A percentile compares a stretch with the other conserved stretches of the same genome.
These are phyloP conservation scores for Chimonanthus praecox DNA, from an alignment of 164 flowering plant species.

Conservation along the genomic window DNA sequence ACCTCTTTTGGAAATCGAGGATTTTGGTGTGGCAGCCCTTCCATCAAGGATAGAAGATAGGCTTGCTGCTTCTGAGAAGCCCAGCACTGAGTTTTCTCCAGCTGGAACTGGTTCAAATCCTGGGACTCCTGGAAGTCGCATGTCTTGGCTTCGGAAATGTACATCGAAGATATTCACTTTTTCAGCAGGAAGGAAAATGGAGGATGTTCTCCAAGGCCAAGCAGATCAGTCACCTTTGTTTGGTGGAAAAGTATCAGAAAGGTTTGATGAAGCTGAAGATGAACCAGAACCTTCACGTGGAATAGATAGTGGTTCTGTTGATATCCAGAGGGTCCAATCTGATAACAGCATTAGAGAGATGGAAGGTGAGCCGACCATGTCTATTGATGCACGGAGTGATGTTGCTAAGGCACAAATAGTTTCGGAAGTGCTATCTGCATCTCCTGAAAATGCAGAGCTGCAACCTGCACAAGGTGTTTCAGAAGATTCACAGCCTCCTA, in stretches of 20 bases:
- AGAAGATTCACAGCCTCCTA: slow-evolving; percentile 4
- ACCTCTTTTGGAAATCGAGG: slow-evolving; percentile 32
- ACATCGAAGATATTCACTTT: slow-evolving; percentile 38
- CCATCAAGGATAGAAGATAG: slow-evolving; percentile 6
- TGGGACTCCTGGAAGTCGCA: slow-evolving; percentile 24
- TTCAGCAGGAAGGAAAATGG: slow-evolving; percentile 17
- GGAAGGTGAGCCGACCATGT: slow-evolving; percentile 18
- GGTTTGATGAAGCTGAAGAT: slow-evolving; percentile 12
- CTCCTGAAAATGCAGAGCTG: neutral
- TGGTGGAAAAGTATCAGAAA: slow-evolving; percentile 2
- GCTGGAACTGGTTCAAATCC: slow-evolving; percentile 17
- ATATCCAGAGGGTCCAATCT: slow-evolving; percentile 18
- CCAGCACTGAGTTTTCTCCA: slow-evolving; percentile 17
- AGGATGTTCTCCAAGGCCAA: neutral
- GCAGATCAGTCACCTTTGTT: neutral
- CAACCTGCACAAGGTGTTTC: too few species aligned
- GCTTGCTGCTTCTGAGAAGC: slow-evolving; percentile 19
- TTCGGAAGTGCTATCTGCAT: slow-evolving; percentile 33
- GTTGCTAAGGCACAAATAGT: slow-evolving; percentile 22
- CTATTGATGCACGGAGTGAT: slow-evolving; percentile 32
- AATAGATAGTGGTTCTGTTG: slow-evolving; percentile 24
- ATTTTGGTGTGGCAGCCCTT: slow-evolving; percentile 12
- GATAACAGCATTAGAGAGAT: slow-evolving; percentile 15
- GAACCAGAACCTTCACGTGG: slow-evolving; percentile 18
- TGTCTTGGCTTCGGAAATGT: slow-evolving; percentile 63